phyloP scores from a whole-genome alignment of 108 stramenopile species.

The Mediolabrus comicus region DNA sequence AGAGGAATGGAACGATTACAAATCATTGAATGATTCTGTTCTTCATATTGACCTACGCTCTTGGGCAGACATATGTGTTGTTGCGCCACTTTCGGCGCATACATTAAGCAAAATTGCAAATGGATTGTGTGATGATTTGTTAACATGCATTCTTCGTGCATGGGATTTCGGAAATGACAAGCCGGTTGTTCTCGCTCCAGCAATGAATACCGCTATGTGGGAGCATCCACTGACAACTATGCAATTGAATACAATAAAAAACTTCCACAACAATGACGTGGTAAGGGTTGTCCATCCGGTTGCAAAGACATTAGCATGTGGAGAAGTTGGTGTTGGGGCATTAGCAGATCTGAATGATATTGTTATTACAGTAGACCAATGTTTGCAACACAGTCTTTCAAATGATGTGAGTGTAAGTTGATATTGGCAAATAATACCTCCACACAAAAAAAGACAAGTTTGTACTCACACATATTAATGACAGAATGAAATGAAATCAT shows the following conservation, averaged over 20 bases:
- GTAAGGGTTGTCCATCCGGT: constrained; percentile 61
- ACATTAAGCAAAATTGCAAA: constrained; percentile 80
- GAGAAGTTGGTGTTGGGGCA: constrained; percentile 85
- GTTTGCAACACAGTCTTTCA: not conserved
- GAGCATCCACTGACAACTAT: constrained; percentile 77
- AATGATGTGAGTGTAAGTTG: constrained; percentile 29
- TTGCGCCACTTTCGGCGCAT: constrained; percentile 87
- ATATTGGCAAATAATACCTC: not conserved
- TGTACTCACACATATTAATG: not conserved
- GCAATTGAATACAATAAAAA: constrained; percentile 62
- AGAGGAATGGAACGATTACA: constrained; percentile 84
- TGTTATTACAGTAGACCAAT: constrained; percentile 33
- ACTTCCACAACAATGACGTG: constrained; percentile 28
- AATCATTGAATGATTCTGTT: constrained; percentile 74
- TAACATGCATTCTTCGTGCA: constrained; percentile 80
- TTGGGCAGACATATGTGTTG: constrained; percentile 84
- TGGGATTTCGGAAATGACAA: constrained; percentile 86
- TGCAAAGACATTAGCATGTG: constrained; percentile 83
- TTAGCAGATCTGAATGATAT: constrained; percentile 76
- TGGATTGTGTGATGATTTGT: constrained; percentile 89
- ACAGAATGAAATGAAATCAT: not conserved
- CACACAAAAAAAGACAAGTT: not conserved
- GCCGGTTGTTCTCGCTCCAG: constrained; percentile 87
- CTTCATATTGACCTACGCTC: constrained; percentile 90
- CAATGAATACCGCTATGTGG: constrained; percentile 97